Base-by-base conservation (phyloP, 768 basidiomycete species). In the Podaxis sp. region DNA sequence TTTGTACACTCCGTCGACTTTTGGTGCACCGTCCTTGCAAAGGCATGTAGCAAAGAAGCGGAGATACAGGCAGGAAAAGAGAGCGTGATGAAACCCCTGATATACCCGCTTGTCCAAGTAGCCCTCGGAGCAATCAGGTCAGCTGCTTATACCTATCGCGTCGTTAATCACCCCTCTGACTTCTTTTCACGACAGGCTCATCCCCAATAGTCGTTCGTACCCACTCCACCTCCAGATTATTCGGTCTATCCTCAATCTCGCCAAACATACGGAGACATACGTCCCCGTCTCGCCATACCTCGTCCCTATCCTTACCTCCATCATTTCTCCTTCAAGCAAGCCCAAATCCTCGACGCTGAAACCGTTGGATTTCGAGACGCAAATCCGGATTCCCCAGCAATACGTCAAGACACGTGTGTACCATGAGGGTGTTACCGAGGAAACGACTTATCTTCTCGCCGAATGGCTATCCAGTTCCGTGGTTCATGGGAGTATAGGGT, bases 101-200 rank as follows among this genome's bases (percentile, higher is more conserved):
- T 98, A 58, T 98, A 96, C 72, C 97, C 97, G 7, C 81, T 99
- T 18, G 92, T 97, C 7, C 97, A 99, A 72, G 91, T 99, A 51
- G 85, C 93, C 58, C 75, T 98, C 57, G 97, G 97, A 28, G 91
- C 94, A 55, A 88, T 97, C 67, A 91, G 90, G 95, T 96, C 72
- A 66, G 88, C 77, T 50, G 55, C 58, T 59, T 55, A 16, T 56
- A 52, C 11, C 38, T 51, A 37, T 32, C 23, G 14, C 16, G 38
- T 55, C 50, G 61, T 50, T 61, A 40, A 46, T 47, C 27, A 56
- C 35, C 57, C 51, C 57, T 71, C 59, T 65, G 63, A 53, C 57
- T 25, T 57, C 38, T 35, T 25, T 55, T 38, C 36, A 71, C 93
- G 90, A 66, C 83, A 98, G 96, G 68, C 86, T 98, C 53, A 85